A percentile compares a stretch with the other conserved stretches of the same genome.
These are phyloP conservation scores for Verticillium klebahnii DNA, from an alignment of 2,329 filamentous ascomycete genomes.

Conservation along the genomic window DNA sequence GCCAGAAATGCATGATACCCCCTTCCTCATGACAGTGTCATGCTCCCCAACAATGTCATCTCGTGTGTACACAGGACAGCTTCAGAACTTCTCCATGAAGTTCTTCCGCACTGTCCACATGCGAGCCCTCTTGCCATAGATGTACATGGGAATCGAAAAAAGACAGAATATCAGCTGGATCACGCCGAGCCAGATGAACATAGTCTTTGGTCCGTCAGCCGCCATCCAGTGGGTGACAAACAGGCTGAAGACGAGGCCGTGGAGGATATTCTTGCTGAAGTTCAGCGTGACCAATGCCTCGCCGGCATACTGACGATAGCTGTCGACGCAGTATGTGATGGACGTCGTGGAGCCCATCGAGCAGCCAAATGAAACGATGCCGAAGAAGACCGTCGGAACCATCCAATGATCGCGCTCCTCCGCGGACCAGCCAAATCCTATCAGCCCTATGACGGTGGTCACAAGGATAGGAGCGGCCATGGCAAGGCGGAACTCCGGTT, in stretches of 20 bases:
- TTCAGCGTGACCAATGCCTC: conserved; percentile 93
- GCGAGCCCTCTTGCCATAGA: conserved; percentile 82
- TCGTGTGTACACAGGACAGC: too few species aligned
- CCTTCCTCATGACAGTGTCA: not conserved
- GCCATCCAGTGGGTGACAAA: conserved; percentile 86
- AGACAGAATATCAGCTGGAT: conserved; percentile 77
- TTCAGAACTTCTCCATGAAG: conserved; percentile 74
- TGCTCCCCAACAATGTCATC: not conserved
- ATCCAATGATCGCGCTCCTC: conserved; percentile 75
- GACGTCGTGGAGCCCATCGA: conserved; percentile 83
- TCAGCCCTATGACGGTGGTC: conserved; percentile 77
- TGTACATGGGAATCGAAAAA: conserved; percentile 84
- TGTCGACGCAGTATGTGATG: conserved; percentile 93
- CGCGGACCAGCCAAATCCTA: conserved; percentile 95
- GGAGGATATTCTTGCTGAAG: conserved; percentile 89
- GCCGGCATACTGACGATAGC: conserved; percentile 87
- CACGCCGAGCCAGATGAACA: conserved; percentile 78
- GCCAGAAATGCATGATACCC: not conserved
- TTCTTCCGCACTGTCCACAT: conserved; percentile 93
- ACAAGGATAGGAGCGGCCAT: conserved; percentile 81
- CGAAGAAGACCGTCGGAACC: conserved; percentile 90
- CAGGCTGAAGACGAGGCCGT: conserved; percentile 82
- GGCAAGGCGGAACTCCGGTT: conserved; percentile 86
- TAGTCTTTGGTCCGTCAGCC: conserved; percentile 66
- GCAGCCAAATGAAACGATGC: conserved; percentile 87